phyloP scores from a whole-genome alignment of 2,329 filamentous ascomycete genomes.

The Colletotrichum limetticola region DNA sequence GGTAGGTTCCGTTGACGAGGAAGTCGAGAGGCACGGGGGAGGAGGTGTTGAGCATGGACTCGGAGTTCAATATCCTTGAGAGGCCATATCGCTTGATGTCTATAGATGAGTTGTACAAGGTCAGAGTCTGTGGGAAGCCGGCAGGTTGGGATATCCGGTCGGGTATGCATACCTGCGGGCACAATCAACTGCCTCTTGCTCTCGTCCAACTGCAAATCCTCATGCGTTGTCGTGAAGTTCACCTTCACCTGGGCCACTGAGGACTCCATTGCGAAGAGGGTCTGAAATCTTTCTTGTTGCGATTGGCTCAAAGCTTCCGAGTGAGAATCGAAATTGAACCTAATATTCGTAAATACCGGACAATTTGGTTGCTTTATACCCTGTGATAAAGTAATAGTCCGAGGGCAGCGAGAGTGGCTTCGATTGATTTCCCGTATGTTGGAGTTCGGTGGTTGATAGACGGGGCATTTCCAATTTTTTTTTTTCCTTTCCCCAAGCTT shows the following conservation, averaged over 20 bases:
- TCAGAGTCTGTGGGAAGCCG: constrained; percentile 19
- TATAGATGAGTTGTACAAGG: constrained; percentile 40
- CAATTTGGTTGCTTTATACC: not conserved
- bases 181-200: constrained; percentile 71
- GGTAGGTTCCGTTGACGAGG: constrained; percentile 91
- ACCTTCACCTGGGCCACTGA: constrained; percentile 70
- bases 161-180: constrained; percentile 61
- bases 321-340: not conserved
- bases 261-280: constrained; percentile 48
- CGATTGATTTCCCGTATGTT: not conserved
- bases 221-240: constrained; percentile 72
- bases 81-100: constrained; percentile 78
- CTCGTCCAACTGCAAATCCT: constrained; percentile 71
- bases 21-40: constrained; percentile 88
- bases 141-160: not conserved
- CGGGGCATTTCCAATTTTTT: constrained; percentile 33
- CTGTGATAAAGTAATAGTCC: not conserved
- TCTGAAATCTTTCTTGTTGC: not conserved
- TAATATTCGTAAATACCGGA: not conserved
- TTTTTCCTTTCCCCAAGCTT: constrained; percentile 9
- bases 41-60: constrained; percentile 74
- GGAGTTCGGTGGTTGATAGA: not conserved
- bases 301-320: not conserved
- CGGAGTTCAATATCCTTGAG: constrained; percentile 76
- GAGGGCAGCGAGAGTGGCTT: not conserved